Percentiles rank a stretch among this genome's conserved stretches.
These are phyloP conservation scores for Strigomonas galati DNA, from an alignment of 208 protist genomes.

Conservation along the genomic window DNA sequence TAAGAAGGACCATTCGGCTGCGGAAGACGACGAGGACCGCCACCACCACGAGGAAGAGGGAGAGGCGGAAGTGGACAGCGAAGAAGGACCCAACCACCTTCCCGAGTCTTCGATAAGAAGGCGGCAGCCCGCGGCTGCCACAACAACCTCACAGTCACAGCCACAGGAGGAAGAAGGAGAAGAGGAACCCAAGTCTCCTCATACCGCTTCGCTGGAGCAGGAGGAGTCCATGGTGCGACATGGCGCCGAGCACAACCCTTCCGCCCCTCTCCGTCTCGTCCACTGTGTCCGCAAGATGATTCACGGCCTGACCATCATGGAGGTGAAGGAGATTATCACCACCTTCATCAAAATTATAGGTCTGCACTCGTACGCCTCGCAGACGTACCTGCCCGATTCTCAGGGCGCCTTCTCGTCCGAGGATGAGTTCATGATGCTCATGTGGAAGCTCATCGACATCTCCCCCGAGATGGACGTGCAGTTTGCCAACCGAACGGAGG, in stretches of 20 bases:
- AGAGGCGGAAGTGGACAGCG: neutral
- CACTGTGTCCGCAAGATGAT: slow-evolving; percentile 69
- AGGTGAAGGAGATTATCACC: slow-evolving; percentile 57
- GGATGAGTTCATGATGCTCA: slow-evolving; percentile 79
- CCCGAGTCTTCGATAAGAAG: neutral
- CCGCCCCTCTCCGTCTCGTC: slow-evolving; percentile 20
- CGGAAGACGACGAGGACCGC: too few species aligned
- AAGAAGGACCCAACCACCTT: neutral
- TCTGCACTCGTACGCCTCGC: slow-evolving; percentile 52
- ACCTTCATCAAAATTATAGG: slow-evolving; percentile 46
- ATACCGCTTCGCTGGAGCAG: too few species aligned
- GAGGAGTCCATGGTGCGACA: neutral
- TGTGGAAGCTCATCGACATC: slow-evolving; percentile 83
- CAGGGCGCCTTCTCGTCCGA: slow-evolving; percentile 50
- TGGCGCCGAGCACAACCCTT: neutral
- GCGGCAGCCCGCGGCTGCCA: neutral
- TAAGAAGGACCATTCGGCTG: neutral
- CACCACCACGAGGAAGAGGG: neutral
- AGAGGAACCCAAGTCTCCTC: too few species aligned
- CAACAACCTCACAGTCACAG: neutral
- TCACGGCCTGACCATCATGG: slow-evolving; percentile 58
- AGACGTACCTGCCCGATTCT: slow-evolving; percentile 73
- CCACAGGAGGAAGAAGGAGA: too few species aligned
- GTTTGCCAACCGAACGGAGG: slow-evolving; percentile 35
- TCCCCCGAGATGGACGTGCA: slow-evolving; percentile 47